phyloP scores from a whole-genome alignment of 2,329 filamentous ascomycete genomes.

The Cordyceps cateniannulata region DNA sequence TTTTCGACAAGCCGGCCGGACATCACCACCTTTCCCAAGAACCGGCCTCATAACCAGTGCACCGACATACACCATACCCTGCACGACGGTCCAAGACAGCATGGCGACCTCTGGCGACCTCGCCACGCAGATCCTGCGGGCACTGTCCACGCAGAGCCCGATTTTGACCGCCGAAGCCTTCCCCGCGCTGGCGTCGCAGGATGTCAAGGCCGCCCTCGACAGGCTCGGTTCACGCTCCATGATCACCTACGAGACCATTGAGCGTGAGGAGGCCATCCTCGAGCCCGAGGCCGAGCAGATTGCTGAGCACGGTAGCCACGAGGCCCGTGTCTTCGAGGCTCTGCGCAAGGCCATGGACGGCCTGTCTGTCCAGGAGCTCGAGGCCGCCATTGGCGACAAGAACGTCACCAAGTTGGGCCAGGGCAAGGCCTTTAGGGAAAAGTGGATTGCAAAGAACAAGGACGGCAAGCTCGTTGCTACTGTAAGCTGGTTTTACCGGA shows the following conservation, averaged over 20 bases:
- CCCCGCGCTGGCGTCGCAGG: constrained; percentile 56
- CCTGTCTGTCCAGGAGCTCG: constrained; percentile 69
- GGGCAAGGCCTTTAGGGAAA: constrained; percentile 84
- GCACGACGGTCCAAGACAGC: constrained; percentile 13
- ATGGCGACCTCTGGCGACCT: constrained; percentile 51
- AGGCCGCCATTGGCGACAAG: constrained; percentile 64
- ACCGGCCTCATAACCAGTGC: neutral
- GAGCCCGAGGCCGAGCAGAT: constrained; percentile 71
- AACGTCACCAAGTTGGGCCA: constrained; percentile 76
- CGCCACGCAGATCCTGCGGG: constrained; percentile 57
- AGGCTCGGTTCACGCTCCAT: constrained; percentile 77
- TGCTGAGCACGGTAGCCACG: constrained; percentile 69
- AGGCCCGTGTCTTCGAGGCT: constrained; percentile 75
- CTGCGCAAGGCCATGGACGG: constrained; percentile 68
- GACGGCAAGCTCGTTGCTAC: constrained; percentile 48
- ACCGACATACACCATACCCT: neutral
- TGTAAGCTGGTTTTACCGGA: constrained; percentile 30
- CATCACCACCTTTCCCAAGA: constrained; percentile 1
- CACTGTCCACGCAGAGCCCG: constrained; percentile 56
- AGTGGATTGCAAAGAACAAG: constrained; percentile 61
- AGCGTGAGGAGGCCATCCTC: constrained; percentile 68
- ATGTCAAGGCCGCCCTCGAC: constrained; percentile 83
- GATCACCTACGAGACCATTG: constrained; percentile 78
- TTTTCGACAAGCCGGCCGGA: constrained; percentile 6
- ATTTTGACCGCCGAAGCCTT: constrained; percentile 65